Percentiles rank a stretch among this genome's conserved stretches.
These are phyloP conservation scores for Dendrobium catenatum DNA, from an alignment of 106 monocot genomes.

Conservation along the genomic window DNA sequence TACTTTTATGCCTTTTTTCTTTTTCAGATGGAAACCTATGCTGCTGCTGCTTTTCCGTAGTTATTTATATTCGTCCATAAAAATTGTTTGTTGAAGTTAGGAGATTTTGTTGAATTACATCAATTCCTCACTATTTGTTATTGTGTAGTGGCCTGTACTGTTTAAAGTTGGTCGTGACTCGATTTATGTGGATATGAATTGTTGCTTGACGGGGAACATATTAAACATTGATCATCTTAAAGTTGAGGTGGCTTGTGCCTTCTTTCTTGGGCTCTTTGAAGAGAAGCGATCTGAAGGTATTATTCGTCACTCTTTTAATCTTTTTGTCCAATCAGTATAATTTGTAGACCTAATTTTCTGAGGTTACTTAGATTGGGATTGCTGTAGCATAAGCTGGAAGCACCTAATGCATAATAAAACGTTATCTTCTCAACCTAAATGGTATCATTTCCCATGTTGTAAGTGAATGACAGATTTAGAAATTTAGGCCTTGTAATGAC, in stretches of 20 bases:
- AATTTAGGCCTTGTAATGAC: background rate
- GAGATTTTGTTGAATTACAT: background rate
- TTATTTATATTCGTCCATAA: background rate
- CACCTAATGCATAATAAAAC: background rate
- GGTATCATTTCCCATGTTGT: background rate
- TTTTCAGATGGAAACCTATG: background rate
- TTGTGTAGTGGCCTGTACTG: slow-evolving; percentile 34
- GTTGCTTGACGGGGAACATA: slow-evolving; percentile 43
- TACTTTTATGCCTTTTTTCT: background rate
- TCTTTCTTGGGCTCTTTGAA: slow-evolving; percentile 57
- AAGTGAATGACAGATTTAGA: background rate
- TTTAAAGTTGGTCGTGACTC: slow-evolving; percentile 55
- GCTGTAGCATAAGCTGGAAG: background rate
- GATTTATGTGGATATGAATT: slow-evolving; percentile 37
- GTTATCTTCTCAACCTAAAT: background rate
- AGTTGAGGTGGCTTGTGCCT: slow-evolving; percentile 57
- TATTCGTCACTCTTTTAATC: background rate
- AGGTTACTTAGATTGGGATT: background rate
- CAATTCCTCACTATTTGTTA: background rate
- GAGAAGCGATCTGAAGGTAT: slow-evolving; percentile 77
- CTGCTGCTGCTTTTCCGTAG: background rate
- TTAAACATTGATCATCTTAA: slow-evolving; percentile 45
- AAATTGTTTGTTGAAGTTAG: background rate
- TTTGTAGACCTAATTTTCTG: background rate
- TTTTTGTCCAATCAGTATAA: background rate